Evolutionary conservation across 2,329 filamentous ascomycete genomes (phyloP).

Genomic region (Pseudogymnoascus sp.): DNA sequence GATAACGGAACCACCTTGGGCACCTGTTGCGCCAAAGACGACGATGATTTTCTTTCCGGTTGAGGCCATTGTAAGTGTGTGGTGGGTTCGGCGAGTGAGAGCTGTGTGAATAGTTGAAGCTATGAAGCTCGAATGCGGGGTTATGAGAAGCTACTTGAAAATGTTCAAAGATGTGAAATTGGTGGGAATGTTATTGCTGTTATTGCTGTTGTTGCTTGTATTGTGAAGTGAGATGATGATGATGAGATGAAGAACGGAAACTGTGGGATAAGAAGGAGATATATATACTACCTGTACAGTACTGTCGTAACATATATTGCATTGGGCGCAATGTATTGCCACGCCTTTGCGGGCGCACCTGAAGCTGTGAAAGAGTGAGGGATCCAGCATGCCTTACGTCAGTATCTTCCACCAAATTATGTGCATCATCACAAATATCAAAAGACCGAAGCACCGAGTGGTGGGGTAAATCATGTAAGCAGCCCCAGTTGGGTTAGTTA

Average conservation of each 20-base stretch:
- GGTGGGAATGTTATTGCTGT: not conserved
- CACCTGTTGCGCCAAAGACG: conserved; percentile 43
- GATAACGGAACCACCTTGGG: conserved; percentile 47
- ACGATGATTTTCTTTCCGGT: conserved; percentile 33
- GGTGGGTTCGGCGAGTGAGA: not conserved
- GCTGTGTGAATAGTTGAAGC: not conserved
- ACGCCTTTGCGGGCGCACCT: not conserved
- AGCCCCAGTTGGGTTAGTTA: not conserved
- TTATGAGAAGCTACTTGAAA: not conserved
- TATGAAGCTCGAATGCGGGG: not conserved
- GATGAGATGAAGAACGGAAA: not conserved
- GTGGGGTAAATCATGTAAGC: not conserved
- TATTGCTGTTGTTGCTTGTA: not conserved
- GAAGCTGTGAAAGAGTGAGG: not conserved
- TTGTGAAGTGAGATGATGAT: not conserved
- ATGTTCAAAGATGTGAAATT: not conserved
- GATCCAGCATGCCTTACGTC: not conserved
- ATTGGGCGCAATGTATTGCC: not conserved
- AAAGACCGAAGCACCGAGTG: not conserved
- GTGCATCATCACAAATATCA: not conserved
- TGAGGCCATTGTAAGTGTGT: not conserved
- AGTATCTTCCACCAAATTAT: not conserved
- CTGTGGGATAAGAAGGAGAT: not conserved
- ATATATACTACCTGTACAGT: not conserved
- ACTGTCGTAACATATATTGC: not conserved